These are phyloP conservation scores for Cichorium intybus DNA, from an alignment of 140 eudicot genomes.

Conservation along the genomic window DNA sequence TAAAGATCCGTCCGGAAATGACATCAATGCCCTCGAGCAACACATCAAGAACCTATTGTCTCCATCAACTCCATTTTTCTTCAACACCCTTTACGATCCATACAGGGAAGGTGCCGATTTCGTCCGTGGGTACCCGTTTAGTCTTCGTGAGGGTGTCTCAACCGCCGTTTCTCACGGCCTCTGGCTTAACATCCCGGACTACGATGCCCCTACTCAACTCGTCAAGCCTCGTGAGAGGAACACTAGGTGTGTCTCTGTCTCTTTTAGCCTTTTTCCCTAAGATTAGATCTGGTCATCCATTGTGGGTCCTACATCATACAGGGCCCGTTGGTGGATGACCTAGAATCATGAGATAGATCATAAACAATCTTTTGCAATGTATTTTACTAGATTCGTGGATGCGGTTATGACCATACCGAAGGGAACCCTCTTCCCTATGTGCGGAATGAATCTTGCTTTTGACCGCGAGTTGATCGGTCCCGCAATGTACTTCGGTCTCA, in stretches of 20 bases:
- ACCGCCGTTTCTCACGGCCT: slow-evolving; percentile 81
- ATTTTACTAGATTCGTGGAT: slow-evolving; percentile 39
- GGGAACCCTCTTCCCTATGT: slow-evolving; percentile 69
- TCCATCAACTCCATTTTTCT: slow-evolving; percentile 73
- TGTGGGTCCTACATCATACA: not conserved
- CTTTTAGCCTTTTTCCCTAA: not conserved
- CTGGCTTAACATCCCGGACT: slow-evolving; percentile 79
- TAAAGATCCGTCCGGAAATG: slow-evolving; percentile 68
- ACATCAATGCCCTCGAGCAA: slow-evolving; percentile 79
- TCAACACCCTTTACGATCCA: slow-evolving; percentile 77
- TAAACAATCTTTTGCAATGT: not conserved
- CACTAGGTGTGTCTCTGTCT: slow-evolving; percentile 38
- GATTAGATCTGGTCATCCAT: not conserved
- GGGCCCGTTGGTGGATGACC: not conserved
- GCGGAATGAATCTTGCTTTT: slow-evolving; percentile 67
- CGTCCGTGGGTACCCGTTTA: slow-evolving; percentile 81
- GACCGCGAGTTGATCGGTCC: slow-evolving; percentile 66
- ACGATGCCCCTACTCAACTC: slow-evolving; percentile 82
- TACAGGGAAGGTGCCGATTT: slow-evolving; percentile 77
- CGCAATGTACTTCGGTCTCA: slow-evolving; percentile 71
- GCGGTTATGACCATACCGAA: slow-evolving; percentile 64
- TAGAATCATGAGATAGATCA: not conserved
- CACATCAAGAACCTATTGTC: slow-evolving; percentile 68
- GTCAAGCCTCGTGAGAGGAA: slow-evolving; percentile 80
- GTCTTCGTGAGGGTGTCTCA: slow-evolving; percentile 71